Percentiles rank a stretch among this genome's conserved stretches.
These are phyloP conservation scores for Phoma herbarum DNA, from an alignment of 2,329 filamentous ascomycete genomes.

Conservation along the genomic window DNA sequence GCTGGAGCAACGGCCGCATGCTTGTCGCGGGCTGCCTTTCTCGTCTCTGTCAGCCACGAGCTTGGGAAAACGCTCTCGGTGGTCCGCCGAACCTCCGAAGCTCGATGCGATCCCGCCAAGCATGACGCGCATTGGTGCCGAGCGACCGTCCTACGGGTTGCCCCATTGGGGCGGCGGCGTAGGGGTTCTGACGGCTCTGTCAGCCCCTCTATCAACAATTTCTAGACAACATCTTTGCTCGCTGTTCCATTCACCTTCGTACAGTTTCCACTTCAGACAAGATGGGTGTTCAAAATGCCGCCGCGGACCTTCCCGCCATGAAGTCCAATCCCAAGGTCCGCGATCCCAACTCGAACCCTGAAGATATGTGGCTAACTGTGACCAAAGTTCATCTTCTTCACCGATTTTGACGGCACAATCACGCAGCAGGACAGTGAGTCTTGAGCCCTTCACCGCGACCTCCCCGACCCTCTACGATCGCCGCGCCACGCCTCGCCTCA, in stretches of 20 bases:
- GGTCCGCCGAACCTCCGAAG: constrained; percentile 24
- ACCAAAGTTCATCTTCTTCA: constrained; percentile 89
- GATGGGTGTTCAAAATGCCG: constrained; percentile 47
- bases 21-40: constrained; percentile 35
- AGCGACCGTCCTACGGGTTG: constrained; percentile 9
- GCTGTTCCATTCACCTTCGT: constrained; percentile 10
- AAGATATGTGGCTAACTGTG: constrained; percentile 25
- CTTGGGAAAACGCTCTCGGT: constrained; percentile 26
- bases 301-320: constrained; percentile 56
- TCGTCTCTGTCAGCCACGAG: constrained; percentile 32
- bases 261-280: constrained; percentile 22
- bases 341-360: constrained; percentile 1
- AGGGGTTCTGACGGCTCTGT: constrained; percentile 2
- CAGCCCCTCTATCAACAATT: constrained; percentile 20
- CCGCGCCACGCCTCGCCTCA: constrained; percentile 4
- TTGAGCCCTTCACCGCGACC: constrained; percentile 15
- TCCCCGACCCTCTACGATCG: constrained; percentile 2
- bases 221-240: constrained; percentile 3
- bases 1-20: constrained; percentile 54
- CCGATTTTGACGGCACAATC: constrained; percentile 97
- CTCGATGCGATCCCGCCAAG: constrained; percentile 42
- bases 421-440: constrained; percentile 73
- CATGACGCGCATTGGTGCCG: constrained; percentile 26
- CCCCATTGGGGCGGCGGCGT: constrained; percentile 11
- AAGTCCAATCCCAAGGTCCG: constrained; percentile 67